Base-by-base conservation (phyloP, 495 filamentous ascomycete genomes). In the Hypoxylon fragiforme region DNA sequence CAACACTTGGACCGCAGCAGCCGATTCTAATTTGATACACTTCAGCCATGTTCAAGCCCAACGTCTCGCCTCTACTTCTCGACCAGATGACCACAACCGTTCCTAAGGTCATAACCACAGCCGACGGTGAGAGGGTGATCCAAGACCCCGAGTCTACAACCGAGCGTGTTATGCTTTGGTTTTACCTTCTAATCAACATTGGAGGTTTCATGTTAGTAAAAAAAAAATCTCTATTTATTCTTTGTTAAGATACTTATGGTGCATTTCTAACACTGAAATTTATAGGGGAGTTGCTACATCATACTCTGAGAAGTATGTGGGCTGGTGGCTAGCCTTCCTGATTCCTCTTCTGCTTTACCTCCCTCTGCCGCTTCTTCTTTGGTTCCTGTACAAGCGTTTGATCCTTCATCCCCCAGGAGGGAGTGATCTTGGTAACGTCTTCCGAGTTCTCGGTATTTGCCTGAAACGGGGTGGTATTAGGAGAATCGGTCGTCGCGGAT, bases 271-370 rank as follows among this genome's bases (percentile, higher is more conserved):
- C n/a, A n/a, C n/a, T n/a, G n/a, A n/a, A n/a, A n/a, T n/a, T n/a
- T n/a, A n/a, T n/a, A n/a, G n/a, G 81, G 54, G 76, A 84, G 69
- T 76, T 22, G 73, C 74, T 3, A 77, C 74, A 3, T 64, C 73
- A 2, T 77, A 77, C 50, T 67, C 73, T 7, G 74, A 76, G 58
- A 77, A 76, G 44, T 76, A 75, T 59, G 74, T 85, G 20, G 86
- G 82, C 43, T 90, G 86, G 78, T 92, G 85, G 85, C 63, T 77
- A 20, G 73, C 83, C n/a, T 91, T 85, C 70, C 70, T 91, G 38
- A 81, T 94, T 26, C 84, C 85, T 31, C 75, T 81, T 15, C 69
- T 83, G 44, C 73, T 85, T 35, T 85, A 84, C 65, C 69, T 85
- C 30, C 72, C 81, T 13, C 72, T 83, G 9, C 82, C 81, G 0